phyloP scores from a whole-genome alignment of 2,329 filamentous ascomycete species.

The Remersonia thermophila region DNA sequence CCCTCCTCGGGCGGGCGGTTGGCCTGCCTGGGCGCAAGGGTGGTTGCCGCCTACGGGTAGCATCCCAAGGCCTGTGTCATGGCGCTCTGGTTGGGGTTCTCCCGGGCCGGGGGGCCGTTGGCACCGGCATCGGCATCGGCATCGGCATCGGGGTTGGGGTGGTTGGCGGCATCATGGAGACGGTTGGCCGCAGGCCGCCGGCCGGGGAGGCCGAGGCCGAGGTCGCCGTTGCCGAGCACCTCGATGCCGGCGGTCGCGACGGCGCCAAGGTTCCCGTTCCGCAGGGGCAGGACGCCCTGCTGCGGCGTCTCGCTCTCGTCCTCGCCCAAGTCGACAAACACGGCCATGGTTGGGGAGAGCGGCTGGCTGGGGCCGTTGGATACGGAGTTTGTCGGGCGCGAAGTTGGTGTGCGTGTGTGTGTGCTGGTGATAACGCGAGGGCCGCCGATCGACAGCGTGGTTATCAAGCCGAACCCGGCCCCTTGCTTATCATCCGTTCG shows the following conservation, averaged over 20 bases:
- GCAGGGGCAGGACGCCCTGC: conserved; percentile 7
- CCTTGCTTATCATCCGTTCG: too few species aligned
- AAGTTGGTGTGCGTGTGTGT: background rate
- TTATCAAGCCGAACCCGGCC: too few species aligned
- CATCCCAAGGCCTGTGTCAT: conserved; percentile 52
- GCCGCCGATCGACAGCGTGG: too few species aligned
- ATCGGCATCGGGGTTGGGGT: background rate
- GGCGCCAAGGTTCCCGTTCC: conserved; percentile 8
- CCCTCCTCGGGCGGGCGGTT: conserved; percentile 6
- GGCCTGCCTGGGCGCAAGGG: conserved; percentile 10
- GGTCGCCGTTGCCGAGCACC: background rate
- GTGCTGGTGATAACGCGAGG: too few species aligned
- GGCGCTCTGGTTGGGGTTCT: conserved; percentile 43
- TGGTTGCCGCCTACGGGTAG: conserved; percentile 49
- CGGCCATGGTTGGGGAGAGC: conserved; percentile 18
- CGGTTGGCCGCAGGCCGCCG: too few species aligned
- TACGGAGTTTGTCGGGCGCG: background rate
- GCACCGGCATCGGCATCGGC: background rate
- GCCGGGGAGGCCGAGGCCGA: background rate
- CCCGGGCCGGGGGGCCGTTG: conserved; percentile 16
- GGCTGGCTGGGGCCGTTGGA: conserved; percentile 2
- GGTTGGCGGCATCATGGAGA: too few species aligned
- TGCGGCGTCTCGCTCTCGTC: conserved; percentile 21
- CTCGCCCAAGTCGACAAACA: conserved; percentile 23
- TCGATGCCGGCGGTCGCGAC: conserved; percentile 1